Conservation (phyloP, 2,329 filamentous ascomycete genomes). For the Colletotrichum melonis region DNA sequence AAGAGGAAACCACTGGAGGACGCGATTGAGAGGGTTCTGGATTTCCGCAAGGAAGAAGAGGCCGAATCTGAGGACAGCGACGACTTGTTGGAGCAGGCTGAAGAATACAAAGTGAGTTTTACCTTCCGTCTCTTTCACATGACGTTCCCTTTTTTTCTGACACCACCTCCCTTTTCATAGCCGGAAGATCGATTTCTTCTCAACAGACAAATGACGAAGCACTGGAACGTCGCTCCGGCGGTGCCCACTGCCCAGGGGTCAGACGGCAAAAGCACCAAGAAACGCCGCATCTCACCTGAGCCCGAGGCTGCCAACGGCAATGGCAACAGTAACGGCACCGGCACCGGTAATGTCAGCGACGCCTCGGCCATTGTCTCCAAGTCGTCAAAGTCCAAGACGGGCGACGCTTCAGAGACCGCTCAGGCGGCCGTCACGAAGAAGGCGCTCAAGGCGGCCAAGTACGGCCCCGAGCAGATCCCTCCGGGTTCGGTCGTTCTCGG, state of each 20-base stretch:
- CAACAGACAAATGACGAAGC: conserved; percentile 55
- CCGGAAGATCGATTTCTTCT: conserved; percentile 52
- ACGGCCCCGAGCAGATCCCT: conserved; percentile 32
- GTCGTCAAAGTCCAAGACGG: conserved; percentile 16
- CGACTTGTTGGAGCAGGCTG: conserved; percentile 55
- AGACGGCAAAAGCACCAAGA: conserved; percentile 41
- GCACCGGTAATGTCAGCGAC: conserved; percentile 23
- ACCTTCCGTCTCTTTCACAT: conserved; percentile 33
- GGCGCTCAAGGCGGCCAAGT: conserved; percentile 31
- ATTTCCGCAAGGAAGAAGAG: conserved; percentile 75
- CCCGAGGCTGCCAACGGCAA: conserved; percentile 26
- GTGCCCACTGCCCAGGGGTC: conserved; percentile 26
- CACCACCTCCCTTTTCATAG: conserved; percentile 3
- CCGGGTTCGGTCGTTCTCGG: conserved; percentile 31
- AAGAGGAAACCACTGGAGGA: conserved; percentile 87
- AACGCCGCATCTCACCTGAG: conserved; percentile 34
- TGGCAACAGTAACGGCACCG: conserved; percentile 7
- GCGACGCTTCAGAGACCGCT: not conserved
- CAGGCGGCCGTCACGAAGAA: conserved; percentile 15
- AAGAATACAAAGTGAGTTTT: conserved; percentile 36
- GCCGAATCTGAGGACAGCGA: conserved; percentile 65
- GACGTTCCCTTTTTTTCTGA: not conserved
- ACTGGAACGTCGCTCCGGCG: conserved; percentile 46
- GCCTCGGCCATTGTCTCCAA: conserved; percentile 20
- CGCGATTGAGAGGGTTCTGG: conserved; percentile 84